Evolutionary conservation across 805 yeast species (phyloP).

Genomic region (Wickerhamiella allomyrinae): DNA sequence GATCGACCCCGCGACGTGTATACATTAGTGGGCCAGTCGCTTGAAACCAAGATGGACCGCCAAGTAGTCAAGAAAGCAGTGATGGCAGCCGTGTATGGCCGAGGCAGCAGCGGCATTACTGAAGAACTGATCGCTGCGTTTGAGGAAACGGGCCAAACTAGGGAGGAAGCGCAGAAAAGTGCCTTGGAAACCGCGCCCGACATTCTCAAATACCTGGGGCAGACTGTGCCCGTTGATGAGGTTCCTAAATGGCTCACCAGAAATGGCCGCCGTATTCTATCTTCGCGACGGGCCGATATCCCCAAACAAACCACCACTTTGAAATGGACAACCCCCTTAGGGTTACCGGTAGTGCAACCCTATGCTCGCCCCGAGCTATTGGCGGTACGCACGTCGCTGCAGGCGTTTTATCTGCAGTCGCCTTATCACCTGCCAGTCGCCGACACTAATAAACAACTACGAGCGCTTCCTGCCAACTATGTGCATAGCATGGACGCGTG

Average conservation of each 20-base stretch:
- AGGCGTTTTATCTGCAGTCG: constrained; percentile 61
- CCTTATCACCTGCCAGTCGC: constrained; percentile 65
- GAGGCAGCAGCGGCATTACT: background rate
- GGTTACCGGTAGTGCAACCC: constrained; percentile 87
- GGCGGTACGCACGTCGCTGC: constrained; percentile 57
- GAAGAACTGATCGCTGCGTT: background rate
- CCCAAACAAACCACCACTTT: constrained; percentile 21
- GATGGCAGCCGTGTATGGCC: background rate
- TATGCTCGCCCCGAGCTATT: constrained; percentile 49
- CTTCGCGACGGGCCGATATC: constrained; percentile 50
- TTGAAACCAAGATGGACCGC: background rate
- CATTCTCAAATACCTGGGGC: background rate
- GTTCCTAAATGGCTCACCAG: constrained; percentile 60
- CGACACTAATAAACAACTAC: constrained; percentile 63
- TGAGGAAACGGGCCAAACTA: background rate
- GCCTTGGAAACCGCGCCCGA: background rate
- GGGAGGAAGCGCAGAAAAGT: background rate
- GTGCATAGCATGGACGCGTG: constrained; percentile 86
- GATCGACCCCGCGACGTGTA: constrained; percentile 39
- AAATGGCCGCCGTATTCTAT: constrained; percentile 60
- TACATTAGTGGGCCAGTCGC: constrained; percentile 25
- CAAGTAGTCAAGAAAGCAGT: background rate
- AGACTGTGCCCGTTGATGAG: constrained; percentile 28
- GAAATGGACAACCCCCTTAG: constrained; percentile 78
- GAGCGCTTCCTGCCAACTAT: constrained; percentile 82